Percentiles rank a stretch among this genome's conserved stretches.
phyloP scores from a whole-genome alignment of 2,329 filamentous ascomycete genomes.

The Sporothrix mexicana region DNA sequence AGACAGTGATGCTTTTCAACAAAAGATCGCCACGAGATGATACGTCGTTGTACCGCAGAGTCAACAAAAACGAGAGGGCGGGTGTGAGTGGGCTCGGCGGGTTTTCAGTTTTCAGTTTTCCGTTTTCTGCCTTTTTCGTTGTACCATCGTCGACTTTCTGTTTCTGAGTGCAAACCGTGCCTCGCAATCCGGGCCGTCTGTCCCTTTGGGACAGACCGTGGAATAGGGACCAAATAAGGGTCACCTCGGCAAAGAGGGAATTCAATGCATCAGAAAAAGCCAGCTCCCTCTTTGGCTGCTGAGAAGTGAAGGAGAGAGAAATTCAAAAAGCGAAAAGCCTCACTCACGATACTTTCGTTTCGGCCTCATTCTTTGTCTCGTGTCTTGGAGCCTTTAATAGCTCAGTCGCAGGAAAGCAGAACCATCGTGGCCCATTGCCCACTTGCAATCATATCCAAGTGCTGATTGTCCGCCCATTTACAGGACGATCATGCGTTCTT shows the following conservation, averaged over 20 bases:
- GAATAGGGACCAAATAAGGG: not conserved
- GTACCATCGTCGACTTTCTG: not conserved
- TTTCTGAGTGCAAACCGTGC: not conserved
- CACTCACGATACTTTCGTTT: conserved; percentile 1
- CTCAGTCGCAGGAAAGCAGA: not conserved
- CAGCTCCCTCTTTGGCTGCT: not conserved
- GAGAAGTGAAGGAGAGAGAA: not conserved
- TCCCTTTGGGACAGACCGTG: not conserved
- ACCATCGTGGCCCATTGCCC: not conserved
- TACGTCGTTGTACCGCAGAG: not conserved
- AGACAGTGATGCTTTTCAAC: conserved; percentile 13
- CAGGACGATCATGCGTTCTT: conserved; percentile 1
- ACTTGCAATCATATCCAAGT: not conserved
- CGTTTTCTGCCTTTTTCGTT: not conserved
- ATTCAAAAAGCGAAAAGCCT: not conserved
- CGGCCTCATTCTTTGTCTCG: not conserved
- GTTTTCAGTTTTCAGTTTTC: not conserved
- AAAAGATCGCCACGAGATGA: not conserved
- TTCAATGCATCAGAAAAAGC: not conserved
- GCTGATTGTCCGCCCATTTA: conserved; percentile 21
- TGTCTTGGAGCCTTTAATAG: not conserved
- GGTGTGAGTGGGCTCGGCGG: conserved; percentile 24
- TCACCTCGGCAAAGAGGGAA: not conserved
- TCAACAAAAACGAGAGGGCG: not conserved
- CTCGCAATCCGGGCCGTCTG: conserved; percentile 27